Conservation (phyloP, 371 early-diverging fungal genomes). For the Rhizopus sp. region DNA sequence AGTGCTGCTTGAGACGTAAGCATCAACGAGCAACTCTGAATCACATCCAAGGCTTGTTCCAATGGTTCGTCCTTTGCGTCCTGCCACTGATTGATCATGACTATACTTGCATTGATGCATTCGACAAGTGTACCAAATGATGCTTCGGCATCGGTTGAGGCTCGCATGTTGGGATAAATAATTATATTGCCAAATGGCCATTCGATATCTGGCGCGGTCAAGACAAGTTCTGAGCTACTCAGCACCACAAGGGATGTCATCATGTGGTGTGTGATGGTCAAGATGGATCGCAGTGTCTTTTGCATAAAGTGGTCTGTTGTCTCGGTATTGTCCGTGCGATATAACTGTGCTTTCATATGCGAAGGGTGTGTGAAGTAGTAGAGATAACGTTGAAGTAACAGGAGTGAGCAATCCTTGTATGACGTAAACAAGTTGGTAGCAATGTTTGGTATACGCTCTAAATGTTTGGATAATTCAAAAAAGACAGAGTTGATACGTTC, state of each 20-base stretch:
- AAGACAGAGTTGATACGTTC: constrained; percentile 40
- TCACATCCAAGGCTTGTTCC: constrained; percentile 17
- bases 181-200: constrained; percentile 46
- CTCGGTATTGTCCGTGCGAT: constrained; percentile 38
- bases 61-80: constrained; percentile 5
- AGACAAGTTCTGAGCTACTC: constrained; percentile 23
- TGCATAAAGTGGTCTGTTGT: constrained; percentile 16
- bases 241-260: constrained; percentile 25
- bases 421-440: constrained; percentile 31
- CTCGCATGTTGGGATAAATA: constrained; percentile 28
- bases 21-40: constrained; percentile 31
- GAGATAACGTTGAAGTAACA: constrained; percentile 39
- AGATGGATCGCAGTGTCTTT: background rate
- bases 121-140: constrained; percentile 42
- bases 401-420: constrained; percentile 37
- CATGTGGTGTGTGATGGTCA: constrained; percentile 16
- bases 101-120: constrained; percentile 27
- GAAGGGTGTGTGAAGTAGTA: constrained; percentile 47
- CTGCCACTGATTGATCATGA: constrained; percentile 26
- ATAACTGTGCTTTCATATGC: constrained; percentile 47
- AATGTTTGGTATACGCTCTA: constrained; percentile 20
- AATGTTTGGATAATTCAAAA: constrained; percentile 30
- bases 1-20: constrained; percentile 33
- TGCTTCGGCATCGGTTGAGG: constrained; percentile 9
- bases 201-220: constrained; percentile 19